Conservation (phyloP, 768 basidiomycete species). For the Leccinum disarticulatum region DNA sequence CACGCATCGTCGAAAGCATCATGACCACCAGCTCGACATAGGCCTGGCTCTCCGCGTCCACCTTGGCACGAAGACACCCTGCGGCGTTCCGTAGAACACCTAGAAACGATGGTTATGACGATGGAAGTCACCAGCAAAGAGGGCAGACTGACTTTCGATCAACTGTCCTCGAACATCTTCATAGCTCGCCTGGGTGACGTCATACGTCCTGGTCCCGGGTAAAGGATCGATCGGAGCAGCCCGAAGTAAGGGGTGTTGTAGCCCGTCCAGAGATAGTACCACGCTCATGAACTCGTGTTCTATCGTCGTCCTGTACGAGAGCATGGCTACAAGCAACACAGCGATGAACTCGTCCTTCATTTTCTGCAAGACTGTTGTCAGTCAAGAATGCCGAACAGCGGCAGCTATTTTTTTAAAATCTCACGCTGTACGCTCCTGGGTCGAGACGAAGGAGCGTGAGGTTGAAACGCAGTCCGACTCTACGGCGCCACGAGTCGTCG, state of each 20-base stretch:
- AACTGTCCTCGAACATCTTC: conserved; percentile 36
- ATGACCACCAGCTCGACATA: conserved; percentile 42
- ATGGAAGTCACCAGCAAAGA: conserved; percentile 8
- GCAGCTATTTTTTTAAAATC: conserved; percentile 17
- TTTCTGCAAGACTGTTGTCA: conserved; percentile 33
- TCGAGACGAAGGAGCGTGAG: conserved; percentile 55
- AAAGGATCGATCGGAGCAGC: conserved; percentile 31
- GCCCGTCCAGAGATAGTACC: conserved; percentile 57
- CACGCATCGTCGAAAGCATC: conserved; percentile 54
- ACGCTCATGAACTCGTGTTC: conserved; percentile 60
- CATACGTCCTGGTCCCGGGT: conserved; percentile 25
- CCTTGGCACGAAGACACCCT: conserved; percentile 32
- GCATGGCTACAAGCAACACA: conserved; percentile 52
- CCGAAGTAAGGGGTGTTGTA: conserved; percentile 51
- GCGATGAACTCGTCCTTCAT: conserved; percentile 51
- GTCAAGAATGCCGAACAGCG: neutral
- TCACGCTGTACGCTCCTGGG: conserved; percentile 58
- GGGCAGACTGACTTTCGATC: conserved; percentile 36
- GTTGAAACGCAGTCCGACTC: conserved; percentile 65
- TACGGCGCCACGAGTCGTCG: conserved; percentile 49
- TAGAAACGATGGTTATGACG: conserved; percentile 26
- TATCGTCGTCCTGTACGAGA: conserved; percentile 45
- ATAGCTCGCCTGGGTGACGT: conserved; percentile 34
- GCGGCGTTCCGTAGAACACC: conserved; percentile 49
- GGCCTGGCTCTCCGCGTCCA: conserved; percentile 36